A percentile compares a stretch with the other conserved stretches of the same genome.
phyloP scores from a whole-genome alignment of 148 eudicot genomes.

The Diospyros kaki region DNA sequence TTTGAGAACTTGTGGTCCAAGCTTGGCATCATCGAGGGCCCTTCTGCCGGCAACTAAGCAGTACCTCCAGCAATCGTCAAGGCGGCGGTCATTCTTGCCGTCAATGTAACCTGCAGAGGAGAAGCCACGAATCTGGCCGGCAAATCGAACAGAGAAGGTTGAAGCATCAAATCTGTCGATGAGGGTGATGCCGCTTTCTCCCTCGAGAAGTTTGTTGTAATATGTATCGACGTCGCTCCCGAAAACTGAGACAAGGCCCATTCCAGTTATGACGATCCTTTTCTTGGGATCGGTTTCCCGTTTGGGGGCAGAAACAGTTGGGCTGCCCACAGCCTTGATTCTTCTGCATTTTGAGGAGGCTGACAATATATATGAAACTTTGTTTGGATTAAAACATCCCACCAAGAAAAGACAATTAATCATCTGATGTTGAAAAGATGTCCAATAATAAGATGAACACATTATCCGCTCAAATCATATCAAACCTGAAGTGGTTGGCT shows the following conservation, averaged over 20 bases:
- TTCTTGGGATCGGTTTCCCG: constrained; percentile 46
- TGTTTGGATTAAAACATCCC: neutral
- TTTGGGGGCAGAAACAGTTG: constrained; percentile 37
- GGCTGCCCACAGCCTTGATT: constrained; percentile 35
- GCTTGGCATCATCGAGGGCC: constrained; percentile 48
- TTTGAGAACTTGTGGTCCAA: constrained; percentile 35
- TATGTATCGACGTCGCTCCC: constrained; percentile 35
- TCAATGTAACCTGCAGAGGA: constrained; percentile 46
- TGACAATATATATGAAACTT: neutral
- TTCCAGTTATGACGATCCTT: constrained; percentile 44
- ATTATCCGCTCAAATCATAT: neutral
- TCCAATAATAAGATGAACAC: neutral
- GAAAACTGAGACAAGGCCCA: constrained; percentile 46
- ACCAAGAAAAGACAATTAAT: neutral
- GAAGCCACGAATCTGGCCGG: constrained; percentile 45
- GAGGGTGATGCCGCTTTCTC: constrained; percentile 34
- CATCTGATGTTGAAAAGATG: neutral
- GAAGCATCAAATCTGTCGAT: constrained; percentile 45
- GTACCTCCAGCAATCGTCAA: constrained; percentile 48
- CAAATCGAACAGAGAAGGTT: constrained; percentile 30
- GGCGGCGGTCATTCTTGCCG: constrained; percentile 49
- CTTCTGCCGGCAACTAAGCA: constrained; percentile 51
- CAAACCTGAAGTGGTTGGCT: constrained; percentile 28
- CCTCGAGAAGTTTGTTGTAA: constrained; percentile 38
- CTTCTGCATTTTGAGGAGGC: constrained; percentile 27